Percentiles rank a stretch among this genome's conserved stretches.
phyloP scores from a whole-genome alignment of 2,329 filamentous ascomycete species.

The Fusarium sp. region DNA sequence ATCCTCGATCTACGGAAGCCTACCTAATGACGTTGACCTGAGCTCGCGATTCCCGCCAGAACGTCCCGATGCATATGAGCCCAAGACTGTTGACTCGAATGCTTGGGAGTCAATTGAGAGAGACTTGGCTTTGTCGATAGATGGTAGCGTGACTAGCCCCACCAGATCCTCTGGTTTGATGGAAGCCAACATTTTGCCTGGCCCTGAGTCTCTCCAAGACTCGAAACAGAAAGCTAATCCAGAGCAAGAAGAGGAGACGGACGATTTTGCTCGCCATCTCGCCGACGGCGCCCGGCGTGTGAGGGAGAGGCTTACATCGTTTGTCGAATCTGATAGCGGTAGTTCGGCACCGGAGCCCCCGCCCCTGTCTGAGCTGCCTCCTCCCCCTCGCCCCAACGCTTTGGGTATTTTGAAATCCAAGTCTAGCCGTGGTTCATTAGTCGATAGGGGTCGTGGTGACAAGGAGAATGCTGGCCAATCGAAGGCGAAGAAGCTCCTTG shows the following conservation, averaged over 20 bases:
- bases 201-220: slow-evolving; percentile 19
- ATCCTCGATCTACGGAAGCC: slow-evolving; percentile 79
- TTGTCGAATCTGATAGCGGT: slow-evolving; percentile 72
- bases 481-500: slow-evolving; percentile 73
- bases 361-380: slow-evolving; percentile 57
- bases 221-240: slow-evolving; percentile 55
- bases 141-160: slow-evolving; percentile 42
- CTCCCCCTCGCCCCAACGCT: slow-evolving; percentile 64
- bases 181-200: slow-evolving; percentile 27
- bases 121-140: slow-evolving; percentile 46
- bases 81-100: slow-evolving; percentile 54
- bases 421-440: slow-evolving; percentile 75
- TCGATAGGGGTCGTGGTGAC: slow-evolving; percentile 61
- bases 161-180: slow-evolving; percentile 39
- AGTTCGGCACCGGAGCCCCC: slow-evolving; percentile 44
- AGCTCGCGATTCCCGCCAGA: slow-evolving; percentile 54
- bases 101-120: slow-evolving; percentile 60
- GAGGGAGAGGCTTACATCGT: slow-evolving; percentile 78
- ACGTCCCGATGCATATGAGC: slow-evolving; percentile 46
- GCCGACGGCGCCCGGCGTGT: slow-evolving; percentile 78
- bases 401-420: slow-evolving; percentile 75
- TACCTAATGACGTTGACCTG: slow-evolving; percentile 55
- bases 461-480: slow-evolving; percentile 57
- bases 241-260: slow-evolving; percentile 64
- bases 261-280: slow-evolving; percentile 80